Evolutionary conservation across 192 early-diverging fungal species (phyloP), one percentile per base, ranked within the genome.

Genomic region (Dissophora globulifera): DNA sequence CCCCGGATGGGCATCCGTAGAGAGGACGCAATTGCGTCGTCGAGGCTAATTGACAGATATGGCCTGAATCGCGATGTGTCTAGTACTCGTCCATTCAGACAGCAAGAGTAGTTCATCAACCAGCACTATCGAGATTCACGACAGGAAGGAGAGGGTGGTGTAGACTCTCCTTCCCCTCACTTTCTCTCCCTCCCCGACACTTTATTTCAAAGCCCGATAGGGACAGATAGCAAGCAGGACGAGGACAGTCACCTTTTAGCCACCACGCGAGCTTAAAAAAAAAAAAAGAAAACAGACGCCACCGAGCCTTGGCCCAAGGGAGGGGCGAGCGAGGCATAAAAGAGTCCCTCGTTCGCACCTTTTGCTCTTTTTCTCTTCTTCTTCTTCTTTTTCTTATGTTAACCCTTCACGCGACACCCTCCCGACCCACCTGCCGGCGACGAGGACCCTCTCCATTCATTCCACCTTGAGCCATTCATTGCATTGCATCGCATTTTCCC

Each of bases 341-440:
- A 57, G 31, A 40, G 57, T 30, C 31, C 50, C 30, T 43, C 22
- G 42, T 48, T 69, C 31, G 26, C 7, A 33, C 41, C 43, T 45
- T 42, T 55, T 41, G 22, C 29, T 53, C 45, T 67, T 54, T 56
- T 58, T 67, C 51, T 67, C 38, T 58, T 58, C 42, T 46, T 67
- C 43, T 54, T 67, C 51, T 67, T 51, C 32, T 53, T 55, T 65
- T 43, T 67, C 33, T 62, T 62, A 62, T 62, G 59, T 62, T 50
- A 62, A 62, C 67, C 67, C 48, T 69, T 61, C 67, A 69, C 67
- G 57, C 57, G 57, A 59, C 58, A 47, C 32, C 45, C 22, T 42
- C 58, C 67, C 51, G 43, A 38, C 57, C 67, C 58, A 20, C 23
- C 40, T 46, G 43, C 23, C 45, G 51, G 52, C 25, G n/a, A n/a